A percentile compares a stretch with the other conserved stretches of the same genome.
These are phyloP conservation scores for Ulvella scutata DNA, from an alignment of 139 green algal species.

Conservation along the genomic window DNA sequence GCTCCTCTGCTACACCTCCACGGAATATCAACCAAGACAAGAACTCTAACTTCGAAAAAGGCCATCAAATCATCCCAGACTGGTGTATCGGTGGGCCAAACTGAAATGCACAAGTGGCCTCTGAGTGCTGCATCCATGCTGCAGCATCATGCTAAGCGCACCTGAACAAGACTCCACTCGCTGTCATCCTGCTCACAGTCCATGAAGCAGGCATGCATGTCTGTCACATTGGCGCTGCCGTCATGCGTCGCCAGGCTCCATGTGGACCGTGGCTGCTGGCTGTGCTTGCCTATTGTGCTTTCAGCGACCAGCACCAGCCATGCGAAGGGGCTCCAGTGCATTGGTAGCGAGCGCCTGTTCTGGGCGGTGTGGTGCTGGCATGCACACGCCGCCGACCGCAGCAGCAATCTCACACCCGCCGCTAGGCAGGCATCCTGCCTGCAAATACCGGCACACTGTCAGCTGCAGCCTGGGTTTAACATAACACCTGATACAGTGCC, in stretches of 20 bases:
- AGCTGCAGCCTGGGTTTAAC: not conserved
- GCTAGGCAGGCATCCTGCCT: not conserved
- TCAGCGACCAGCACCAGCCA: not conserved
- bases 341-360: not conserved
- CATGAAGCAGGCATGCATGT: not conserved
- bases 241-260: not conserved
- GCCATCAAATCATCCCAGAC: too few relatives aligned
- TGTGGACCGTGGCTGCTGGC: not conserved
- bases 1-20: too few relatives aligned
- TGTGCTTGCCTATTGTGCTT: not conserved
- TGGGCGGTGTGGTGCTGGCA: not conserved
- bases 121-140: too few relatives aligned
- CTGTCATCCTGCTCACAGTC: not conserved
- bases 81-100: too few relatives aligned
- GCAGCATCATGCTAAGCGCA: too few relatives aligned
- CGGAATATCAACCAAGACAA: too few relatives aligned
- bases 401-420: not conserved
- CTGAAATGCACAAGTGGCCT: too few relatives aligned
- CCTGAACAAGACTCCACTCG: not conserved
- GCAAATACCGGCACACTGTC: not conserved
- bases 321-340: constrained; percentile 2
- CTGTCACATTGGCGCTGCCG: not conserved
- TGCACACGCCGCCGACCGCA: not conserved
- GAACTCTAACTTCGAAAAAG: too few relatives aligned
- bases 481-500: not conserved